Percentiles rank a stretch among this genome's conserved stretches.
These are phyloP conservation scores for Russula emetica DNA, from an alignment of 768 basidiomycete species.

Conservation along the genomic window DNA sequence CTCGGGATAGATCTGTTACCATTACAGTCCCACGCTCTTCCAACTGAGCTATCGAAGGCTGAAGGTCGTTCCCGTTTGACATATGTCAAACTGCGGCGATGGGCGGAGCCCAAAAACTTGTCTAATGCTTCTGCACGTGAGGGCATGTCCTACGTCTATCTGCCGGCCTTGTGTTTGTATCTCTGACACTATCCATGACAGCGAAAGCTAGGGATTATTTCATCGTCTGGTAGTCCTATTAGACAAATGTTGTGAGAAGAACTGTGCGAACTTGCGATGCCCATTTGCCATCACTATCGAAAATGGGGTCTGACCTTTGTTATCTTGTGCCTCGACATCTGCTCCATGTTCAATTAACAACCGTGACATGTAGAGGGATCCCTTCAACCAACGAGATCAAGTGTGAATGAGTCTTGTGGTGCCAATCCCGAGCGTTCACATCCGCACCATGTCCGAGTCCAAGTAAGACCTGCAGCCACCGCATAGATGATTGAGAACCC, in stretches of 20 bases:
- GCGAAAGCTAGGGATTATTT: too few relatives aligned
- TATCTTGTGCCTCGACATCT: background rate
- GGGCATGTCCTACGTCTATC: too few relatives aligned
- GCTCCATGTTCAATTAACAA: background rate
- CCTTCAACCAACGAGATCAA: background rate
- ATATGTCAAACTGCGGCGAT: background rate
- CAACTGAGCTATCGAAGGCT: conserved; percentile 36
- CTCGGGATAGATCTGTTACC: conserved; percentile 30
- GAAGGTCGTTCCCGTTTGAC: background rate
- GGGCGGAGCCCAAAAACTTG: too few relatives aligned
- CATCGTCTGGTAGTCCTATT: too few relatives aligned
- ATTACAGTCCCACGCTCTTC: conserved; percentile 38
- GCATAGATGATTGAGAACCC: background rate
- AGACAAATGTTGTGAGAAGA: too few relatives aligned
- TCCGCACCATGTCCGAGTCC: background rate
- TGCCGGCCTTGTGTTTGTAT: too few relatives aligned
- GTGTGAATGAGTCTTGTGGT: background rate
- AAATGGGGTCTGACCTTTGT: background rate
- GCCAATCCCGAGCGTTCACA: background rate
- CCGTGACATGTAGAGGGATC: background rate
- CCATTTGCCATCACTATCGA: background rate
- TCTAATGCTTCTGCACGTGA: too few relatives aligned
- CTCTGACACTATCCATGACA: too few relatives aligned
- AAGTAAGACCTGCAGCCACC: background rate
- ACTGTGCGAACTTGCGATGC: background rate